These are phyloP conservation scores for Marsdenia floribunda DNA, from an alignment of 257 asterid species.

Conservation along the genomic window DNA sequence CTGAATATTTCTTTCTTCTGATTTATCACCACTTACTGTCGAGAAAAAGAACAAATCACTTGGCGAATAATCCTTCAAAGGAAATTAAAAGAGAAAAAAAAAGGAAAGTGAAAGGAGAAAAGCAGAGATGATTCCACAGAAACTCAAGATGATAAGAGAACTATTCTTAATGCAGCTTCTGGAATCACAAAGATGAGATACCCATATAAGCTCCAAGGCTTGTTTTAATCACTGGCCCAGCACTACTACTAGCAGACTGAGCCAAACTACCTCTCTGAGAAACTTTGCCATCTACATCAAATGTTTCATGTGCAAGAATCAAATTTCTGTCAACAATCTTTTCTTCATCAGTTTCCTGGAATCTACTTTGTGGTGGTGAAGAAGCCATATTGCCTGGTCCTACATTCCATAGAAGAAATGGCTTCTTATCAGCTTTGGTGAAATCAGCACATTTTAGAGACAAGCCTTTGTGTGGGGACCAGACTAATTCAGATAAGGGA, in stretches of 20 bases:
- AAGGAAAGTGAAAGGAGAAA: neutral
- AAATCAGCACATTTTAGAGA: constrained; percentile 46
- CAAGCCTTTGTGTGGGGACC: constrained; percentile 63
- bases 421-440: constrained; percentile 26
- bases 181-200: constrained; percentile 7
- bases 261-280: constrained; percentile 7
- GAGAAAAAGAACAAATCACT: constrained; percentile 14
- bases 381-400: constrained; percentile 22
- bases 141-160: neutral
- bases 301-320: constrained; percentile 11
- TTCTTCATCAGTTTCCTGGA: constrained; percentile 23
- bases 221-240: constrained; percentile 6
- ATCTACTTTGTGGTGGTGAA: constrained; percentile 28
- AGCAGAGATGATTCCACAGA: neutral
- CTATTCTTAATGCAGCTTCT: too few species aligned
- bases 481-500: constrained; percentile 67
- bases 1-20: constrained; percentile 17
- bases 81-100: neutral
- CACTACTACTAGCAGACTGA: constrained; percentile 12
- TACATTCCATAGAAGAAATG: constrained; percentile 38
- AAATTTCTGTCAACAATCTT: constrained; percentile 24
- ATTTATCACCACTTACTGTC: constrained; percentile 25
- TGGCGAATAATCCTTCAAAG: neutral
- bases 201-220: constrained; percentile 15
- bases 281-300: constrained; percentile 13